phyloP scores from a whole-genome alignment of 371 early-diverging fungal species.

The Circinella minor region DNA sequence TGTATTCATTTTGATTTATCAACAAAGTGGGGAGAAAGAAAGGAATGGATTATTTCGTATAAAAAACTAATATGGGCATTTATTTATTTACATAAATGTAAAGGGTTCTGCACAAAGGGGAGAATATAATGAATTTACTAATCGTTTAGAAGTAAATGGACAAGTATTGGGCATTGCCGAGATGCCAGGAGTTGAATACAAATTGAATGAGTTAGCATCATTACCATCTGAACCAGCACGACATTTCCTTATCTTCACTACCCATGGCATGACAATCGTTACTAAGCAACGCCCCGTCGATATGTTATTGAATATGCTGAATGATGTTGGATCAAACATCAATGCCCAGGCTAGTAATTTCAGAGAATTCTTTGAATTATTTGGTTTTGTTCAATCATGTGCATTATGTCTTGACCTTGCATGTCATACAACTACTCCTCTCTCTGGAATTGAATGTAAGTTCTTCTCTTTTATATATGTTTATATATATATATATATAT shows the following conservation, averaged over 20 bases:
- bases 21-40: too few relatives aligned
- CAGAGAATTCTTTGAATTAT: constrained; percentile 58
- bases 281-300: constrained; percentile 82
- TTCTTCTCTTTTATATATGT: too few relatives aligned
- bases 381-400: constrained; percentile 62
- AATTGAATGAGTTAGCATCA: constrained; percentile 68
- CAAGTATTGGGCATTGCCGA: constrained; percentile 82
- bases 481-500: too few relatives aligned
- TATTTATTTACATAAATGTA: background rate
- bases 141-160: constrained; percentile 62
- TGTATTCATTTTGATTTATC: too few relatives aligned
- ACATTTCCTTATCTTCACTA: constrained; percentile 78
- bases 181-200: constrained; percentile 20
- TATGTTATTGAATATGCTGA: constrained; percentile 61
- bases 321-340: constrained; percentile 15
- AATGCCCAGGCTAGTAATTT: constrained; percentile 47
- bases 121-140: constrained; percentile 29
- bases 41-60: too few relatives aligned
- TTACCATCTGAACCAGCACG: constrained; percentile 61
- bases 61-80: background rate
- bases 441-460: constrained; percentile 19
- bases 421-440: constrained; percentile 11
- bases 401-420: constrained; percentile 70
- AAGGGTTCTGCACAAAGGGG: constrained; percentile 7
- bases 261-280: constrained; percentile 70